Percentiles rank a stretch among this genome's conserved stretches.
phyloP scores from a whole-genome alignment of 2,329 filamentous ascomycete genomes.

The Talaromyces sp. region DNA sequence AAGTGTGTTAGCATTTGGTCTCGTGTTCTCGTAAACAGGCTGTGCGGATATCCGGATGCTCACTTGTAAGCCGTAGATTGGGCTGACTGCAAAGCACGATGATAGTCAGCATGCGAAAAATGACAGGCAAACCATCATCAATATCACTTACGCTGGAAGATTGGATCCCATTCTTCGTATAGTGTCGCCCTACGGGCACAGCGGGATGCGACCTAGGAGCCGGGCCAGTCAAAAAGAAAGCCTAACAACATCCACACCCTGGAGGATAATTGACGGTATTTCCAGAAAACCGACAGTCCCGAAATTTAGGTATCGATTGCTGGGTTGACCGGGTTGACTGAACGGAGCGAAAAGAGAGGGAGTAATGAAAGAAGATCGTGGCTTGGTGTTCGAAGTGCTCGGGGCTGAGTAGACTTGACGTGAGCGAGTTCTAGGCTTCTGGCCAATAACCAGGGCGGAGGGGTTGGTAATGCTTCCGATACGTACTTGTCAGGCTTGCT shows the following conservation, averaged over 20 bases:
- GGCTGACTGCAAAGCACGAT: constrained; percentile 58
- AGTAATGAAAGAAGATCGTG: neutral
- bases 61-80: constrained; percentile 93
- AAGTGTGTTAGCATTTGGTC: constrained; percentile 4
- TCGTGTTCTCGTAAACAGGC: neutral
- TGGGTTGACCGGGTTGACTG: neutral
- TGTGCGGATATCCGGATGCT: constrained; percentile 23
- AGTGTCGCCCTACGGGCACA: constrained; percentile 23
- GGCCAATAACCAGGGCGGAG: constrained; percentile 18
- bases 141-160: constrained; percentile 58
- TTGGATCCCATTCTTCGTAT: constrained; percentile 54
- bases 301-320: neutral
- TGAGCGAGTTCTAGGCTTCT: constrained; percentile 12
- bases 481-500: neutral
- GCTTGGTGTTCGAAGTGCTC: constrained; percentile 11
- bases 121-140: neutral
- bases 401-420: constrained; percentile 20
- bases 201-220: constrained; percentile 26
- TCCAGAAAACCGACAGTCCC: neutral
- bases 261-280: constrained; percentile 7
- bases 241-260: constrained; percentile 34
- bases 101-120: constrained; percentile 22
- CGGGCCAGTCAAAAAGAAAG: constrained; percentile 35
- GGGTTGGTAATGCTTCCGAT: constrained; percentile 14
- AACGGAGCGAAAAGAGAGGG: neutral